phyloP scores from a whole-genome alignment of 352 stramenopile species.

The Phytophthora chlamydospora region DNA sequence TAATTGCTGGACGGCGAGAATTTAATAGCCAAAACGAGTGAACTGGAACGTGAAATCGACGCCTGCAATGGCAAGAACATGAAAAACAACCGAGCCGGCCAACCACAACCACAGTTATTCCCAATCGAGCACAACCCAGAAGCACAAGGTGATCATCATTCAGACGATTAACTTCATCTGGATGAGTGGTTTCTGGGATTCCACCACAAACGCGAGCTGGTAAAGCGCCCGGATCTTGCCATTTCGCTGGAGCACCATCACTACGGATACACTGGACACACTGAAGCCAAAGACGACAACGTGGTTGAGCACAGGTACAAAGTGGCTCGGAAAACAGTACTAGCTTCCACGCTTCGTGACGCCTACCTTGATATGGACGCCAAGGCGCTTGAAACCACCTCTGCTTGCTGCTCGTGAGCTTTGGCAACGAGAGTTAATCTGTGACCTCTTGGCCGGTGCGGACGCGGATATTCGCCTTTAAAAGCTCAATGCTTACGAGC shows the following conservation, averaged over 20 bases:
- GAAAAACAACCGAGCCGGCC: neutral
- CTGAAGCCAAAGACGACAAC: constrained; percentile 4
- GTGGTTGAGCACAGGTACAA: too few species aligned
- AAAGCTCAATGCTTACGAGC: too few species aligned
- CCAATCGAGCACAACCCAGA: constrained; percentile 17
- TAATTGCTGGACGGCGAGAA: constrained; percentile 4
- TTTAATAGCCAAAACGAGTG: constrained; percentile 11
- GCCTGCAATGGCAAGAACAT: neutral
- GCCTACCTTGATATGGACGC: too few species aligned
- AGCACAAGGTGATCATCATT: constrained; percentile 30
- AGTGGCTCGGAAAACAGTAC: too few species aligned
- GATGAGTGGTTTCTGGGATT: constrained; percentile 37
- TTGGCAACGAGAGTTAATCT: too few species aligned
- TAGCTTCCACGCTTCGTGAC: too few species aligned
- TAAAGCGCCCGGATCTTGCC: constrained; percentile 22
- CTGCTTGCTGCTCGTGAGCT: too few species aligned
- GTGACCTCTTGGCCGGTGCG: too few species aligned
- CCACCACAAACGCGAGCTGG: constrained; percentile 49
- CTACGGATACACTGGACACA: constrained; percentile 19
- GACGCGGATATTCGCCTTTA: too few species aligned
- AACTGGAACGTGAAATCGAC: constrained; percentile 18
- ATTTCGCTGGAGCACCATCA: constrained; percentile 5
- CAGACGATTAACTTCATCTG: constrained; percentile 47
- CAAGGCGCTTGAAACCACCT: too few species aligned
- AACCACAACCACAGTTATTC: neutral